phyloP scores from a whole-genome alignment of 768 basidiomycete genomes.

The Mrakia blollopis region DNA sequence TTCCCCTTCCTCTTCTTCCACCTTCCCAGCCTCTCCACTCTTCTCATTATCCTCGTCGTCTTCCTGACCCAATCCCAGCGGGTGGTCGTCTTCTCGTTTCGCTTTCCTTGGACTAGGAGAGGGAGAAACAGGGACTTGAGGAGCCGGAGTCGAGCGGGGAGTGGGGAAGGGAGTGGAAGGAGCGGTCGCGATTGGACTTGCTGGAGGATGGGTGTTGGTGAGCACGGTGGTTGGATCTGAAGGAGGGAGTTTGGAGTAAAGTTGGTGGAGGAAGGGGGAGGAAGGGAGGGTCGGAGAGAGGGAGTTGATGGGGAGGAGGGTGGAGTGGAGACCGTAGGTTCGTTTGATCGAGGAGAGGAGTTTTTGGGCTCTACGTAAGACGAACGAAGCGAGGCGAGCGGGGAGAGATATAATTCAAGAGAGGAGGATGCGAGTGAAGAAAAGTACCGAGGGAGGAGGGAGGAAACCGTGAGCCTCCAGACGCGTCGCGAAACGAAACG shows the following conservation, averaged over 20 bases:
- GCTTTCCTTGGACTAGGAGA: background rate
- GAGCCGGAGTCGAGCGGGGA: background rate
- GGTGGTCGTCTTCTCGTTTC: background rate
- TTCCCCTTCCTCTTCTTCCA: background rate
- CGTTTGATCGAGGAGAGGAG: constrained; percentile 41
- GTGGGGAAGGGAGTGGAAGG: too few species aligned
- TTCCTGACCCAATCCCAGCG: background rate
- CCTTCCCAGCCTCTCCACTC: background rate
- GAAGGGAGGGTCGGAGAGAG: constrained; percentile 21
- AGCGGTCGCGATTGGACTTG: background rate
- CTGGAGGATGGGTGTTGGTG: background rate
- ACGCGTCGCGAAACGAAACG: background rate
- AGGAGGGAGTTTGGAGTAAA: constrained; percentile 14
- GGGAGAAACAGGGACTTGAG: too few species aligned
- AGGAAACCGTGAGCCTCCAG: background rate
- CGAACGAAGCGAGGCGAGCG: too few species aligned
- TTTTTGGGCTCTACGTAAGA: constrained; percentile 36
- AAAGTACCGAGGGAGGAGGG: background rate
- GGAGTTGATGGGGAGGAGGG: constrained; percentile 27
- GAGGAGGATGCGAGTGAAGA: background rate
- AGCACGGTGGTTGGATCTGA: constrained; percentile 10
- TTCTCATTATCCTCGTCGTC: background rate
- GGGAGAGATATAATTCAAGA: background rate
- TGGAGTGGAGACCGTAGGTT: constrained; percentile 33
- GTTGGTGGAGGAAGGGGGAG: constrained; percentile 24